Percentiles rank a stretch among this genome's conserved stretches.
Evolutionary conservation across 805 yeast species (phyloP).

Genomic region (Sporopachydermia lactativora): DNA sequence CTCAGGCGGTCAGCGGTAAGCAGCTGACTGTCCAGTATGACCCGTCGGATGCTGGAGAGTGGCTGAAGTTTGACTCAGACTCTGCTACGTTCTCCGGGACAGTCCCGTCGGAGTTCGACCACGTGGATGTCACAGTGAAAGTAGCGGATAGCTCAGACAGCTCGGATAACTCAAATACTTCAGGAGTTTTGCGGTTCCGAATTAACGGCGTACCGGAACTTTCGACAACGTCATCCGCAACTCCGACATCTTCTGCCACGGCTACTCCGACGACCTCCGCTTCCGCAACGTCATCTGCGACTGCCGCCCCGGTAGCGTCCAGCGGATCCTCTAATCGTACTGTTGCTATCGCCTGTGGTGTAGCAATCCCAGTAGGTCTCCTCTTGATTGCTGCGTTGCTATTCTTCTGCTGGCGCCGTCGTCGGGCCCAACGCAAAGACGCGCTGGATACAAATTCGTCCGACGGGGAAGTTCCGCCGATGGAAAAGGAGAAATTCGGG

Average conservation of each 20-base stretch:
- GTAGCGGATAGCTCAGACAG: slow-evolving; percentile 5
- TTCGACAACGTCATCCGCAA: slow-evolving; percentile 13
- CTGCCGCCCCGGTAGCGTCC: slow-evolving; percentile 14
- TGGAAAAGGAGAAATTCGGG: slow-evolving; percentile 5
- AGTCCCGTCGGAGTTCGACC: slow-evolving; percentile 38
- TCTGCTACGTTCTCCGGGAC: slow-evolving; percentile 59
- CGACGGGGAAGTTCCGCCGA: slow-evolving; percentile 4
- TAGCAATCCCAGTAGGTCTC: slow-evolving; percentile 58
- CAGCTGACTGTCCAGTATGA: slow-evolving; percentile 29
- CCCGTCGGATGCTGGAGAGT: slow-evolving; percentile 25
- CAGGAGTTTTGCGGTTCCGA: slow-evolving; percentile 33
- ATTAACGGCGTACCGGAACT: slow-evolving; percentile 35
- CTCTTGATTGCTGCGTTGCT: slow-evolving; percentile 33
- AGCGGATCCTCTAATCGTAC: slow-evolving; percentile 25
- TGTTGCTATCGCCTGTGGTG: slow-evolving; percentile 84
- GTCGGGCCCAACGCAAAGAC: slow-evolving; percentile 24
- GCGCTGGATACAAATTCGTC: slow-evolving; percentile 18
- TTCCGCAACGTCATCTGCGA: slow-evolving; percentile 15
- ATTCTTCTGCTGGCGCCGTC: slow-evolving; percentile 42
- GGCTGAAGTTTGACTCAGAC: slow-evolving; percentile 51
- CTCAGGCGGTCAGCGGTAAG: slow-evolving; percentile 35
- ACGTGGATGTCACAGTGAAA: slow-evolving; percentile 14
- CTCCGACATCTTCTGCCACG: slow-evolving; percentile 16
- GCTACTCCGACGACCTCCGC: slow-evolving; percentile 12
- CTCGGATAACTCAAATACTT: slow-evolving; percentile 17